A percentile compares a stretch with the other conserved stretches of the same genome.
Evolutionary conservation across 202 grass and related monocot genomes (phyloP).

Genomic region (Elaeis oleifera): DNA sequence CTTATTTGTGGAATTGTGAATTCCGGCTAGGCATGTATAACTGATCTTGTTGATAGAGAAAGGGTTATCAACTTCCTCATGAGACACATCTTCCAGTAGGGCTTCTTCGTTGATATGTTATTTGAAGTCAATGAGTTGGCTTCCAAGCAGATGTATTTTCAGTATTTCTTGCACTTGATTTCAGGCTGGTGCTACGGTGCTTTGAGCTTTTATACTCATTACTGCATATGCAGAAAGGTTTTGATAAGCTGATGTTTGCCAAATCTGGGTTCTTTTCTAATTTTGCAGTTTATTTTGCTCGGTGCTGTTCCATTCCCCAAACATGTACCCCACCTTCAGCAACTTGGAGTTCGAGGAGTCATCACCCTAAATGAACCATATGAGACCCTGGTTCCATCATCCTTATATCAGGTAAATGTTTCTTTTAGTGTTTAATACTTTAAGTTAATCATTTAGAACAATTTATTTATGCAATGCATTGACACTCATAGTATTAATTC

Average conservation of each 20-base stretch:
- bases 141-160: background rate
- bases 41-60: too few species aligned
- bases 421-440: background rate
- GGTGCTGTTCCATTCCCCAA: slow-evolving; percentile 94
- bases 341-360: slow-evolving; percentile 74
- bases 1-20: too few species aligned
- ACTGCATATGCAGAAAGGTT: too few species aligned
- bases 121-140: background rate
- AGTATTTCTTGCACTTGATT: background rate
- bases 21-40: too few species aligned
- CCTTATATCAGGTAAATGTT: slow-evolving; percentile 65
- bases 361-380: slow-evolving; percentile 92
- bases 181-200: background rate
- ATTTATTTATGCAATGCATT: too few species aligned
- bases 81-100: too few species aligned
- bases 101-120: too few species aligned
- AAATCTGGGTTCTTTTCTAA: too few species aligned
- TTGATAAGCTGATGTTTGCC: too few species aligned
- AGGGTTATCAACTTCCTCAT: too few species aligned
- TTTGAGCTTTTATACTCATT: background rate
- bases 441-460: slow-evolving; percentile 1
- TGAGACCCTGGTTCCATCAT: slow-evolving; percentile 80
- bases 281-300: slow-evolving; percentile 59
- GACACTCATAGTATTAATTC: too few species aligned
- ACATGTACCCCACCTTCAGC: slow-evolving; percentile 60